Conservation (phyloP, 2,329 filamentous ascomycete genomes). For the Sclerotinia borealis region DNA sequence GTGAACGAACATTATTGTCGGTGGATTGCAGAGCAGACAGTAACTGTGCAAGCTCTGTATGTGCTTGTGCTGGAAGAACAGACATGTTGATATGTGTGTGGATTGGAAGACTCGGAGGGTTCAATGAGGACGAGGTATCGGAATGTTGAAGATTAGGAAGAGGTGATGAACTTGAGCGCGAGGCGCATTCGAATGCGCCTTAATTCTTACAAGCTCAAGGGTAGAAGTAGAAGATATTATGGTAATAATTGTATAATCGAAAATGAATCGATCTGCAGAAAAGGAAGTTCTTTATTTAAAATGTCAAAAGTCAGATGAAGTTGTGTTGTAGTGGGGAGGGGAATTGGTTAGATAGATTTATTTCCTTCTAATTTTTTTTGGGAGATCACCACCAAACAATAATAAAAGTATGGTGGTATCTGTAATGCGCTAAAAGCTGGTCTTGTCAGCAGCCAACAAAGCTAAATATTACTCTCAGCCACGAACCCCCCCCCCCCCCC, state of each 20-base stretch:
- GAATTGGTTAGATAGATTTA: neutral
- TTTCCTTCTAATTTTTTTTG: neutral
- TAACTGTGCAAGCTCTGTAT: constrained; percentile 77
- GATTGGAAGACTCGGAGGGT: neutral
- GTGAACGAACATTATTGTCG: constrained; percentile 78
- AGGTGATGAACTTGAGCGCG: neutral
- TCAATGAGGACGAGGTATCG: constrained; percentile 1
- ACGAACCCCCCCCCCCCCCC: no score
- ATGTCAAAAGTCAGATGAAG: neutral
- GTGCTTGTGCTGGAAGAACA: constrained; percentile 75
- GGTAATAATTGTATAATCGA: neutral
- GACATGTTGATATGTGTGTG: constrained; percentile 55
- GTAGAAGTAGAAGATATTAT: neutral
- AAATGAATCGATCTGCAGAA: neutral
- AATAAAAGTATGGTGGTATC: neutral
- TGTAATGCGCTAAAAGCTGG: neutral
- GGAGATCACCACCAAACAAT: neutral
- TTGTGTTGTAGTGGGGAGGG: constrained; percentile 1
- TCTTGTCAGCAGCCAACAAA: no score
- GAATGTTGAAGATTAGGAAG: constrained; percentile 1
- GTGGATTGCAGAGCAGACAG: constrained; percentile 82
- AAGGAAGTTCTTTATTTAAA: neutral
- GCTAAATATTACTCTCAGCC: no score
- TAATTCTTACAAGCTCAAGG: neutral
- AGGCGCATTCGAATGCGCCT: constrained; percentile 12